Conservation (phyloP, 352 stramenopile species). For the Pythium guiyangense region DNA sequence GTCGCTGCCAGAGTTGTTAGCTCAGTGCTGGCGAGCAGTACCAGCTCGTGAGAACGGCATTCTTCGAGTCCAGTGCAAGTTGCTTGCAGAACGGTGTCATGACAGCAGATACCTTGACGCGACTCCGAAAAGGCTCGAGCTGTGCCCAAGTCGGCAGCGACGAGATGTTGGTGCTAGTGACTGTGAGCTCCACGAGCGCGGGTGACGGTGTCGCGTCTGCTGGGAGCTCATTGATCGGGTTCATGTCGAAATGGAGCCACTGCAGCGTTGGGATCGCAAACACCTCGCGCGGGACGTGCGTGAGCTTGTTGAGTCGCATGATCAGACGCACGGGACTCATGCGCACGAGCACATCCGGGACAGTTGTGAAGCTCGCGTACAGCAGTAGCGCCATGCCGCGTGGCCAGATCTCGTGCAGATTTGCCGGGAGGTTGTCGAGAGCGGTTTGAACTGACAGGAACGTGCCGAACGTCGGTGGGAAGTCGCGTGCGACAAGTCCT, state of each 20-base stretch:
- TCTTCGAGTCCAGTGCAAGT: not conserved
- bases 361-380: not conserved
- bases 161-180: slow-evolving; percentile 9
- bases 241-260: slow-evolving; percentile 3
- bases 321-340: slow-evolving; percentile 1
- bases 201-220: not conserved
- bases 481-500: not conserved
- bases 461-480: slow-evolving; percentile 1
- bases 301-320: not conserved
- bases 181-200: slow-evolving; percentile 4
- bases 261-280: slow-evolving; percentile 6
- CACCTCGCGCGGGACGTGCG: not conserved
- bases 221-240: slow-evolving; percentile 5
- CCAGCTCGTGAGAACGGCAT: too few relatives aligned
- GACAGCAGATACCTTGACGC: not conserved
- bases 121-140: not conserved
- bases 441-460: not conserved
- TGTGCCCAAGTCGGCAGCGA: slow-evolving; percentile 6
- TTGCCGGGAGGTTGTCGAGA: slow-evolving; percentile 3
- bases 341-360: slow-evolving; percentile 4
- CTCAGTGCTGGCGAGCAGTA: too few relatives aligned
- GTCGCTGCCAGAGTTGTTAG: too few relatives aligned
- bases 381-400: not conserved
- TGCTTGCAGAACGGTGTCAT: slow-evolving; percentile 1
- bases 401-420: slow-evolving; percentile 17